Conservation (phyloP, 192 early-diverging fungal species). For the Dissophora globulifera region DNA sequence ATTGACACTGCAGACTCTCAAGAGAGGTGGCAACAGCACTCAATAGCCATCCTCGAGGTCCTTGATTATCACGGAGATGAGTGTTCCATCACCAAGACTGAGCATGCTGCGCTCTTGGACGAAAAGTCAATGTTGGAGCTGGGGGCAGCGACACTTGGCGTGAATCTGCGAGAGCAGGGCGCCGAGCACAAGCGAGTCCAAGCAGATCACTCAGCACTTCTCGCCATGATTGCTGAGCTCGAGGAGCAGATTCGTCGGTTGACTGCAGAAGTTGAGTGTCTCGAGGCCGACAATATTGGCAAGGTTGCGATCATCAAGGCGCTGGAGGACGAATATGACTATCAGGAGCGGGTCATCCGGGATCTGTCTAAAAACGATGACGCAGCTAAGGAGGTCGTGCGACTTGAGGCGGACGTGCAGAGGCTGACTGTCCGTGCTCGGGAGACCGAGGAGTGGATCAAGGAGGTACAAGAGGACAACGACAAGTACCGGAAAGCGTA, state of each 20-base stretch:
- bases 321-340: constrained; percentile 41
- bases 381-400: constrained; percentile 23
- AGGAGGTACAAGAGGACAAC: constrained; percentile 38
- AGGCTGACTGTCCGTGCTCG: constrained; percentile 24
- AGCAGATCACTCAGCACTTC: constrained; percentile 12
- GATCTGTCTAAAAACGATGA: constrained; percentile 49
- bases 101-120: constrained; percentile 17
- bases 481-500: constrained; percentile 41
- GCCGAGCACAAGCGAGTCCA: constrained; percentile 2
- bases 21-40: constrained; percentile 19
- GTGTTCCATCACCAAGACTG: constrained; percentile 33
- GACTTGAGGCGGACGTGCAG: constrained; percentile 35
- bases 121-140: neutral
- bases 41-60: constrained; percentile 9
- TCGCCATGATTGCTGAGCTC: constrained; percentile 39
- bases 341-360: constrained; percentile 42
- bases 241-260: constrained; percentile 31
- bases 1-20: neutral
- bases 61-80: constrained; percentile 4
- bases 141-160: neutral
- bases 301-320: constrained; percentile 47
- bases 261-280: constrained; percentile 30
- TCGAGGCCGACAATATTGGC: constrained; percentile 49
- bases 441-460: constrained; percentile 43
- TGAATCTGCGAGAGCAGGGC: constrained; percentile 13